Base-by-base conservation (phyloP, 345 rosid genomes). In the Abelmoschus esculentus region DNA sequence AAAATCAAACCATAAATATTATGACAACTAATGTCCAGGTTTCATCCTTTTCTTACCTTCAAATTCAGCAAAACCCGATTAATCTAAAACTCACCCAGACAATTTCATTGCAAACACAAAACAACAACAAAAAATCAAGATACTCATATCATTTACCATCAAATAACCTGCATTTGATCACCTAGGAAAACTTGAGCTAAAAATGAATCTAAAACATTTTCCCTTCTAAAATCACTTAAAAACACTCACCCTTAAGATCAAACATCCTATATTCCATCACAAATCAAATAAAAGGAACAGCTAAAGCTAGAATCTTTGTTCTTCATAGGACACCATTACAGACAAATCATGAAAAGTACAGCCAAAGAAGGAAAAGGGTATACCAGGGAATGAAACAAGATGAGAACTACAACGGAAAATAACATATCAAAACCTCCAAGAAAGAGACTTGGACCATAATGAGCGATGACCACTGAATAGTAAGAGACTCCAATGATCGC, bases 371-470 rank as follows among this genome's bases (percentile, higher is more conserved):
- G 6, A 31, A 14, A 42, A 15, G 57, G 54, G 12, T 73, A 74
- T 77, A 90, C 96, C 89, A 90, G 70, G 66, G 61, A 79, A 82
- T 89, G 92, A 77, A 90, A 90, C 19, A 80, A 65, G 6, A 80
- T 66, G 76, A 90, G 72, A 55, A 83, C 83, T 1, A 67, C 38
- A 61, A 84, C 10, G 70, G 97, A 75, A 38, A 50, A 4, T 53
- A 86, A 17, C 1, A 89, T 78, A 58, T 84, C 82, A 50, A 76
- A 42, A 60, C 92, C 88, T 3, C 97, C 92, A 57, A 74, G 72
- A 15, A 86, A 81, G 54, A 90, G 86, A 84, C 82, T 66, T 2
- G 95, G 97, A 8, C 95, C 90, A 68, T 89, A 91, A 73, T 80
- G 86, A 6, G 64, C 79, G 0, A 89, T 66, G 15, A 87, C 95